Base-by-base conservation (phyloP, 2,329 filamentous ascomycete genomes). In the Thielaviopsis punctulata region DNA sequence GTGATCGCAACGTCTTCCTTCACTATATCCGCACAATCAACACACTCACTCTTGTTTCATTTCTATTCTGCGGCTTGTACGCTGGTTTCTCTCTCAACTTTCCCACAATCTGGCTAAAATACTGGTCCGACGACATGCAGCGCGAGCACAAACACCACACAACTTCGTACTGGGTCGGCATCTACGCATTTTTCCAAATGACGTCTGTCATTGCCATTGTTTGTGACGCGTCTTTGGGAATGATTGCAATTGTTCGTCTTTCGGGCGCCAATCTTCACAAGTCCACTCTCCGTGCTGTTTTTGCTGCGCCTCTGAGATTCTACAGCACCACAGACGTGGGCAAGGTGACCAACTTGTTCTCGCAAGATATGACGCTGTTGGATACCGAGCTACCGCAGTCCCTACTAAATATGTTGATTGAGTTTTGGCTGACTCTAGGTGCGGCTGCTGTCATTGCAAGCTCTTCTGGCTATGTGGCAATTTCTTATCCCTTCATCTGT, bases 401-500 rank as follows among this genome's bases (percentile, higher is more conserved):
- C 0, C 48, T 69, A 1, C 55, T 63, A 1, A 68, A 69, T 45
- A 49, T 62, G 5, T 54, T 3, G 27, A 62, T 1, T 46, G 57
- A 3, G 10, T 60, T 30, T 60, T 62, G 3, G 56, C 58, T n/a
- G 53, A 59, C 1, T 57, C 30, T 74, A 4, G 69, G 69, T 6
- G 68, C 71, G 57, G 66, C 70, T n/a, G 64, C 64, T 6, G 62
- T 79, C 1, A 70, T 79, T 39, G 68, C 68, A 0, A 60, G 61
- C 0, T 59, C 57, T 56, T 69, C 56, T 57, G 69, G 58, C 54
- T 76, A 69, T 51, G 63, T 76, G 0, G 68, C 69, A 0, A 65
- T 73, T 21, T 64, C 66, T 0, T 74, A 79, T 53, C 76, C 76
- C 0, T 61, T 74, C 2, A 58, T 79, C 2, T 54, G 69, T 10